Evolutionary conservation across 78 protist genomes (phyloP), one percentile per base, ranked within the genome.

Genomic region (Speleostelium caveatum): DNA sequence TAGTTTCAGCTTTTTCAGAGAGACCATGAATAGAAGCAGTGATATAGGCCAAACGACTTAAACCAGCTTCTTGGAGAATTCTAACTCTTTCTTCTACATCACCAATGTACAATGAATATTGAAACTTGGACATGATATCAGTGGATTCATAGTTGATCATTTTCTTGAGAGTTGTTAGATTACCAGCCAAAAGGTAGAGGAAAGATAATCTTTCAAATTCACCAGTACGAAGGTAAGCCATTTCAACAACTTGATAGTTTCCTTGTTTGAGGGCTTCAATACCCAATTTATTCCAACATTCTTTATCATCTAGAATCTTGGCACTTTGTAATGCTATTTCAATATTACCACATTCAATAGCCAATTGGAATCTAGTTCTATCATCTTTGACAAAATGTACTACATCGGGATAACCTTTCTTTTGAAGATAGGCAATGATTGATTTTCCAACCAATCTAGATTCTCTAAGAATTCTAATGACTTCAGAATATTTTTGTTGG

Each of bases 271-370:
- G 93, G 1, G 99, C 99, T 61, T 71, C 98, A 6, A 59, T 94
- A 17, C 96, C 98, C 1, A 99, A 95, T 53, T 66, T 38, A 56
- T 72, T 59, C 99, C 99, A 99, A 77, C 96, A 90, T 14, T 87
- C 97, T 68, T 85, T 85, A 49, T 96, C 93, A 39, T 97, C 94
- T 17, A 98, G 91, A 45, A 56, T 76, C 75, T 92, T 89, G 65
- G 97, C 97, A 24, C 93, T 59, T 63, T 93, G 96, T 24, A 96
- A 66, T 16, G 99, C 98, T 7, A 91, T 91, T 42, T 98, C 98
- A 35, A 99, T 85, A 92, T 98, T 96, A 33, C 99, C 99, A 71
- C 99, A 97, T 72, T 99, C 99, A 49, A 99, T 62, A 1, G 99
- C 99, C 1, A 99, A 96, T 24, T 94, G 59, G 96, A 99, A 98